Evolutionary conservation across 306 rosid genomes (phyloP).

Genomic region (Prunus fruticosa): DNA sequence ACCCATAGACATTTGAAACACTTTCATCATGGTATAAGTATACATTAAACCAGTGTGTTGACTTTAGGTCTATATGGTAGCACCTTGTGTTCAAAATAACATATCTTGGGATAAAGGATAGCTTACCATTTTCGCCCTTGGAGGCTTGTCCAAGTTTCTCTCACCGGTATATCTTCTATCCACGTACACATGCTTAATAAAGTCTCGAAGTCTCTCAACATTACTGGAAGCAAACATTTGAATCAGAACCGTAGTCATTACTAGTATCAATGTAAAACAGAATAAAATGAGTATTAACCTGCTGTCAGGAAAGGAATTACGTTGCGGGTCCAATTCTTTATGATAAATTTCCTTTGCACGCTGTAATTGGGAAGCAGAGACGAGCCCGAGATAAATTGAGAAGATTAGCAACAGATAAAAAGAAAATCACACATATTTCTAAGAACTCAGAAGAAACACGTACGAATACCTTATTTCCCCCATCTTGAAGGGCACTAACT

Average conservation of each 20-base stretch:
- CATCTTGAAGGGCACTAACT: constrained; percentile 90
- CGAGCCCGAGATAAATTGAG: constrained; percentile 20
- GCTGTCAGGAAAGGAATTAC: constrained; percentile 79
- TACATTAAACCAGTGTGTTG: background rate
- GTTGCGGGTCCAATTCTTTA: constrained; percentile 89
- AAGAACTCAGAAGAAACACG: constrained; percentile 14
- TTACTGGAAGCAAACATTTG: constrained; percentile 59
- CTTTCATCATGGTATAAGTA: background rate
- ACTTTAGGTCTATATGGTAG: background rate
- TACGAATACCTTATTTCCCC: constrained; percentile 82
- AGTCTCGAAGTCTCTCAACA: constrained; percentile 83
- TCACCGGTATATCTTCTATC: constrained; percentile 84
- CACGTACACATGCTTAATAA: constrained; percentile 90
- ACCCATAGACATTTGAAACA: background rate
- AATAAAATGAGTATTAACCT: constrained; percentile 41
- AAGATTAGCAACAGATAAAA: constrained; percentile 17
- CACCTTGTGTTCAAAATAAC: background rate
- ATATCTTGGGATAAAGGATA: constrained; percentile 6
- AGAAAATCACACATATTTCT: constrained; percentile 3
- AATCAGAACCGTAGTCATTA: constrained; percentile 37
- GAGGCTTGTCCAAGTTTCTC: constrained; percentile 65
- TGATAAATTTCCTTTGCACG: constrained; percentile 79
- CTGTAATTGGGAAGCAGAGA: constrained; percentile 45
- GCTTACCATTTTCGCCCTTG: constrained; percentile 55
- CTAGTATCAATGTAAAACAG: constrained; percentile 1